Evolutionary conservation across 148 eudicot genomes (phyloP).

Genomic region (Camellia lanceoleosa): DNA sequence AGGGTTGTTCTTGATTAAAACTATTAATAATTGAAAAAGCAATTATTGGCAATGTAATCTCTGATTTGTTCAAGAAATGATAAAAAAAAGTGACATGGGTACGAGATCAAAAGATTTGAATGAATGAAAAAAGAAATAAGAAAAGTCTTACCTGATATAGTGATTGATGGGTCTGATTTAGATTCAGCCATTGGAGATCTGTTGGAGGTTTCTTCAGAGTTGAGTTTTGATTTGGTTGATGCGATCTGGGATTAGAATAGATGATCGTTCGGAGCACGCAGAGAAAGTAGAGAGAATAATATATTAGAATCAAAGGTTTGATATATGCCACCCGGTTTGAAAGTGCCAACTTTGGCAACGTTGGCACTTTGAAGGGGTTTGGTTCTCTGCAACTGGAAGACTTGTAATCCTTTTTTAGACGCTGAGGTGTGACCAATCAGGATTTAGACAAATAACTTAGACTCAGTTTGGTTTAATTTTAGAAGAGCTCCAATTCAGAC

Average conservation of each 20-base stretch:
- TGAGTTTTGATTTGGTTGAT: neutral
- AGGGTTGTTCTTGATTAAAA: neutral
- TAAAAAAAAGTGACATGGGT: neutral
- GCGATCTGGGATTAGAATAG: neutral
- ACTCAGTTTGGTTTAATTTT: too few relatives aligned
- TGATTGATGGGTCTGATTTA: constrained; percentile 17
- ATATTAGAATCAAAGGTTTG: neutral
- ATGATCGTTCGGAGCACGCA: neutral
- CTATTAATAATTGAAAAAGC: neutral
- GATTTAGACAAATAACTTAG: too few relatives aligned
- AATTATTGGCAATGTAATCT: neutral
- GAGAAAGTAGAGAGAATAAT: neutral
- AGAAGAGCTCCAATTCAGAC: too few relatives aligned
- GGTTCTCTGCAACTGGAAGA: too few relatives aligned
- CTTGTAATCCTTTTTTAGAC: too few relatives aligned
- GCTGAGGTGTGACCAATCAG: too few relatives aligned
- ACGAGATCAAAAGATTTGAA: neutral
- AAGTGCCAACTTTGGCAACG: too few relatives aligned
- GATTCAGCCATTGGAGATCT: constrained; percentile 28
- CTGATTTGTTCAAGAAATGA: neutral
- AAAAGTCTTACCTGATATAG: constrained; percentile 16
- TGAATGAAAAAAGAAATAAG: neutral
- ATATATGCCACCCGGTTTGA: too few relatives aligned
- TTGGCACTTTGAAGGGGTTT: too few relatives aligned
- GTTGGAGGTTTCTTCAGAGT: constrained; percentile 1